Evolutionary conservation across 1,284 basidiomycete genomes (phyloP).

Genomic region (Singerocomus rubriflavus): DNA sequence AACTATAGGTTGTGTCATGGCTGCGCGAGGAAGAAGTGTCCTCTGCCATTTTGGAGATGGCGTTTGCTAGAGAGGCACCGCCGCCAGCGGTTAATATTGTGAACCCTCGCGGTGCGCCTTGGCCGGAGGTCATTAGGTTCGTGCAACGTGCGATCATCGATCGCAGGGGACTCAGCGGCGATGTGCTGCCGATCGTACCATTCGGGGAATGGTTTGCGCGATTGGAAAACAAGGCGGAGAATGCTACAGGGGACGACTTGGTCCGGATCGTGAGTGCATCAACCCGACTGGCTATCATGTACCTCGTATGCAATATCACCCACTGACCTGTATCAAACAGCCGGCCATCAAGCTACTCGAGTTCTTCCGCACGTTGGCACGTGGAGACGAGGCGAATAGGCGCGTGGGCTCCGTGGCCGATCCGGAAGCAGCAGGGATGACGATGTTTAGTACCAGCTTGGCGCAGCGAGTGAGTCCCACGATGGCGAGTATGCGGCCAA

Average conservation of each 20-base stretch:
- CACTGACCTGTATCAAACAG: too few species aligned
- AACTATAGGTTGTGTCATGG: conserved; percentile 24
- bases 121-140: conserved; percentile 13
- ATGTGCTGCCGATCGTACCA: background rate
- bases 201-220: background rate
- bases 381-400: background rate
- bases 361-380: conserved; percentile 3
- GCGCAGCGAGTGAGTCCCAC: conserved; percentile 1
- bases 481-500: background rate
- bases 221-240: conserved; percentile 1
- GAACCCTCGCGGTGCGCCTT: conserved; percentile 20
- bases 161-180: background rate
- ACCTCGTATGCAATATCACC: background rate
- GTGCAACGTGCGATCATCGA: conserved; percentile 9
- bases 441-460: background rate
- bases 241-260: too few species aligned
- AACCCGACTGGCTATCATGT: background rate
- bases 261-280: conserved; percentile 12
- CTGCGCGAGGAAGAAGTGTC: conserved; percentile 22
- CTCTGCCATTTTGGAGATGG: conserved; percentile 12
- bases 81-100: conserved; percentile 20
- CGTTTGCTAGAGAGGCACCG: conserved; percentile 8
- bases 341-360: conserved; percentile 7
- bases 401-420: background rate
- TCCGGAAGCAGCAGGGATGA: background rate